These are phyloP conservation scores for Exobasidium rhododendri DNA, from an alignment of 1,284 basidiomycete genomes.

Conservation along the genomic window DNA sequence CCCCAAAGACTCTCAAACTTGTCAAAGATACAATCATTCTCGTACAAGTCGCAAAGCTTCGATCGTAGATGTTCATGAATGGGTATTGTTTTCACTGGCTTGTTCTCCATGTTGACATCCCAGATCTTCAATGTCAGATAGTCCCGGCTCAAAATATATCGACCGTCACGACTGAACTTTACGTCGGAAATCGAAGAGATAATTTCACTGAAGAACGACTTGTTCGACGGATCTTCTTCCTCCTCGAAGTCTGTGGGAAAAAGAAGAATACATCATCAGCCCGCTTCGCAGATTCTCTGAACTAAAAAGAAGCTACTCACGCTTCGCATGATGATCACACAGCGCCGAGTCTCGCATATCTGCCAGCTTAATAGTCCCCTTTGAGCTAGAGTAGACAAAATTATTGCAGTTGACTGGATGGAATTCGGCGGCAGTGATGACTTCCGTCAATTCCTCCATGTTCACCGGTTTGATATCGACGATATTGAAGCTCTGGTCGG, in stretches of 20 bases:
- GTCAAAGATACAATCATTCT: slow-evolving; percentile 99
- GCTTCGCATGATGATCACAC: slow-evolving; percentile 93
- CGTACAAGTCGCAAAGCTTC: slow-evolving; percentile 97
- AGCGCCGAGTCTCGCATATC: slow-evolving; percentile 98
- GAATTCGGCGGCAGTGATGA: slow-evolving; percentile 98
- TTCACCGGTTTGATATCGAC: slow-evolving; percentile 99
- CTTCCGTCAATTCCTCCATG: slow-evolving; percentile 99
- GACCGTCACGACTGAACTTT: slow-evolving; percentile 95
- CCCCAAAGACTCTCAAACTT: slow-evolving; percentile 70
- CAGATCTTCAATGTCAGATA: slow-evolving; percentile 98
- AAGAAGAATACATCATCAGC: slow-evolving; percentile 5
- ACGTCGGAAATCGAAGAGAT: slow-evolving; percentile 99
- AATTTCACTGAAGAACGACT: slow-evolving; percentile 99
- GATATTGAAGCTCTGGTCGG: slow-evolving; percentile 99
- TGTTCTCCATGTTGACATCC: slow-evolving; percentile 99
- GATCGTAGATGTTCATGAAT: slow-evolving; percentile 97
- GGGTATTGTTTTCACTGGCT: slow-evolving; percentile 93
- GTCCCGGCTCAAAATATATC: slow-evolving; percentile 94
- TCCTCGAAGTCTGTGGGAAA: slow-evolving; percentile 59
- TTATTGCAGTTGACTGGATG: slow-evolving; percentile 96
- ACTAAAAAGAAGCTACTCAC: slow-evolving; percentile 60
- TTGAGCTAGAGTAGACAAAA: slow-evolving; percentile 99
- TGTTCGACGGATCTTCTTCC: slow-evolving; percentile 93
- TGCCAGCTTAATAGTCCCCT: slow-evolving; percentile 99
- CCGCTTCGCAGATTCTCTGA: background rate